Evolutionary conservation across 495 filamentous ascomycete genomes (phyloP), one percentile per base, ranked within the genome.

Genomic region (Talaromyces stipitatus): DNA sequence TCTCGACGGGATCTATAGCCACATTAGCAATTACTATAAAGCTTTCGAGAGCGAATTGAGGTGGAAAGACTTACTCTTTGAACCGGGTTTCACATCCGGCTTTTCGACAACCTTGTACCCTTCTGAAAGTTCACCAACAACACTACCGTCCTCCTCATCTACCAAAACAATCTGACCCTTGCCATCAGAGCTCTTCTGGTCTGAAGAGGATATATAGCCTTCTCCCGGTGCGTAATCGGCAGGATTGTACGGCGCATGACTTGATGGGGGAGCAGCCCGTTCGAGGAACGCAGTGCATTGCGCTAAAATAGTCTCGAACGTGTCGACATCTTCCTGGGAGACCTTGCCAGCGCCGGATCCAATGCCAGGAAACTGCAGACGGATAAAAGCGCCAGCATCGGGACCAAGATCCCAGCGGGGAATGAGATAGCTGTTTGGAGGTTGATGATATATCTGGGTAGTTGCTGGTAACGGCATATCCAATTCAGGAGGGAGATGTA

Each of bases 271-370:
- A 22, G 84, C 74, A 5, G 87, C 84, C 32, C 89, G 82, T 64
- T 96, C 91, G 8, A 92, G 79, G 68, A 97, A 97, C 0, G 91
- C 91, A 11, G 91, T 97, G 67, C 91, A 97, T 71, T 97, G 91
- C 26, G 91, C 91, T 36, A 97, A 78, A 55, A 97, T 97, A 2
- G 91, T 96, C 75, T 97, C 91, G 64, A 97, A 97, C 0, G 91
- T 97, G 68, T 97, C 91, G 24, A 96, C 78, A 69, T 97, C 91
- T 64, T 97, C 91, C 71, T 97, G 91, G 2, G 86, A 82, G 24
- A 86, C 84, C 54, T 82, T 82, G 30, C 80, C 77, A 0, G 77
- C 70, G 1, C 79, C 80, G 50, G 75, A 78, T 10, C 89, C 89
- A 9, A 90, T 77, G 4, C 78, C 66, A 2, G 91, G 91, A 59